phyloP scores from a whole-genome alignment of 768 basidiomycete genomes.

The Rubroboletus pulcherrimus region DNA sequence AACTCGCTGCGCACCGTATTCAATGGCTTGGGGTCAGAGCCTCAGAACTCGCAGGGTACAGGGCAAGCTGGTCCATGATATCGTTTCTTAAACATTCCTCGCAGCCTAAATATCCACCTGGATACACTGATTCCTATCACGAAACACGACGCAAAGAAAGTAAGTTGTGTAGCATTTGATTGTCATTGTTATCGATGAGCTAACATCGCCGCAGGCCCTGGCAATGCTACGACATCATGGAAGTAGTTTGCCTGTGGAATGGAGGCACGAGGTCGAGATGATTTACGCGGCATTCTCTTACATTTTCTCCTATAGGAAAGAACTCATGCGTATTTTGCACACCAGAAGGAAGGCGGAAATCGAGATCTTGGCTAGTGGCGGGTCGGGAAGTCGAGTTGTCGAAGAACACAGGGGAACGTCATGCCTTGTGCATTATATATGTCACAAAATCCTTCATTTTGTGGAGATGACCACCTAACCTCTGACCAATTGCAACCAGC shows the following conservation, averaged over 20 bases:
- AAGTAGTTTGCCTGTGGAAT: constrained; percentile 48
- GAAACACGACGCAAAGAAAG: constrained; percentile 73
- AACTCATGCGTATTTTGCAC: constrained; percentile 77
- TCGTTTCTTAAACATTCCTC: background rate
- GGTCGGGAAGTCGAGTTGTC: background rate
- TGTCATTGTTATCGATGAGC: background rate
- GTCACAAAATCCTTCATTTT: constrained; percentile 22
- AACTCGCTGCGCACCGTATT: constrained; percentile 63
- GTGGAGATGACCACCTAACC: constrained; percentile 25
- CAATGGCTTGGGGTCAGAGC: constrained; percentile 78
- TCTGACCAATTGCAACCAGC: background rate
- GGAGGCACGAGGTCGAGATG: constrained; percentile 52
- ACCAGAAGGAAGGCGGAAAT: constrained; percentile 90
- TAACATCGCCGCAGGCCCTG: constrained; percentile 49
- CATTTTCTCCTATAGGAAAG: constrained; percentile 49
- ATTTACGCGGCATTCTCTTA: background rate
- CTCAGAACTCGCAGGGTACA: constrained; percentile 64
- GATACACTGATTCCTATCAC: constrained; percentile 68
- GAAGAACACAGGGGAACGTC: constrained; percentile 13
- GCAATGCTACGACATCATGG: constrained; percentile 51
- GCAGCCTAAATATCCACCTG: constrained; percentile 56
- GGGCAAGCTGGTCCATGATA: background rate
- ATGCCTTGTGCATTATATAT: constrained; percentile 26
- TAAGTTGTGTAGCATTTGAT: constrained; percentile 18
- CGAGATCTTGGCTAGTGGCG: constrained; percentile 50